Base-by-base conservation (phyloP, 768 basidiomycete species). In the Phaeotremella skinneri region DNA sequence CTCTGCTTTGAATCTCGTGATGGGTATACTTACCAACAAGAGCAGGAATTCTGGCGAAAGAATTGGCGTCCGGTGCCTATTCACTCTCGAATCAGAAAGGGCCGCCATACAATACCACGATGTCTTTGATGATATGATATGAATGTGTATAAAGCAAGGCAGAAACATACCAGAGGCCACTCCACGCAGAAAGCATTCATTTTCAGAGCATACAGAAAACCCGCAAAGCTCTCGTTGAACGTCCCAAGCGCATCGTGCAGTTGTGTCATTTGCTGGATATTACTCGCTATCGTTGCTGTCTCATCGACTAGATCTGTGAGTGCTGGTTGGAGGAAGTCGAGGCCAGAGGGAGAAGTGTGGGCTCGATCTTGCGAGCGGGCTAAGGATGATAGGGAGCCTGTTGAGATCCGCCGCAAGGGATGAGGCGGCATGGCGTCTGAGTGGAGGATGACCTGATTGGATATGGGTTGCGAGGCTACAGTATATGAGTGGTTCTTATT, bases 161-260 rank as follows among this genome's bases (percentile, higher is more conserved):
- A 21, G 39, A 16, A 14, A 67, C 81, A 58, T 61, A 87, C 90
- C 82, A 92, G 87, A 0, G 84, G 85, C 91, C 91, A 96, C 73
- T 96, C 92, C 0, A 86, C 86, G n/a, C 91, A 91, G 56, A 94
- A 82, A 2, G 90, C 85, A 72, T 93, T 91, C 90, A 97, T 94
- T 72, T 90, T 87, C 85, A 93, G 86, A 23, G 87, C 85, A 73
- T 92, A 93, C 11, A 94, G 78, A 83, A 86, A 93, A 72, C 89
- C 90, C 14, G 92, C 88, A 70, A 97, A 94, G 14, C 85, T 85
- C 77, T 97, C 92, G 74, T 96, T 96, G 81, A 94, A 94, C 3
- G 84, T 85, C 14, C 84, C 83, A 52, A 97, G 81, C 20, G 89
- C 85, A 47, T 86, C 81, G 75, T 86, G 85, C 62, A 97, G 82